A percentile compares a stretch with the other conserved stretches of the same genome.
Evolutionary conservation across 2,329 filamentous ascomycete species (phyloP).

Genomic region (Fusarium sp.): DNA sequence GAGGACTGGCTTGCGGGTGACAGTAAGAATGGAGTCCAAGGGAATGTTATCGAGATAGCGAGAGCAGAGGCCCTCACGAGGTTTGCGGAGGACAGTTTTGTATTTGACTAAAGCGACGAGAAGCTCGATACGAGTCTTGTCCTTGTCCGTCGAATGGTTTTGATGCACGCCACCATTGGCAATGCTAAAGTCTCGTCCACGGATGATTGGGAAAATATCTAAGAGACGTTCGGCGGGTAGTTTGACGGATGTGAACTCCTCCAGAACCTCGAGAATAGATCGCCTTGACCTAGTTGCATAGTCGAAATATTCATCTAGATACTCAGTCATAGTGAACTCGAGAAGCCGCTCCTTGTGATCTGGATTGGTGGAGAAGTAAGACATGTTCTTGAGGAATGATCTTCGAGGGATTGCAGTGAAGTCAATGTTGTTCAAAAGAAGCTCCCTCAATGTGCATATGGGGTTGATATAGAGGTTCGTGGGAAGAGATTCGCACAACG

Average conservation of each 20-base stretch:
- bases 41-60: conserved; percentile 79
- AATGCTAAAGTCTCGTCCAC: conserved; percentile 94
- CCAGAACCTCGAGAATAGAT: conserved; percentile 90
- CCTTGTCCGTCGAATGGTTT: conserved; percentile 40
- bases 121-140: conserved; percentile 71
- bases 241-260: conserved; percentile 87
- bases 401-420: conserved; percentile 90
- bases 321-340: conserved; percentile 84
- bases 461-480: conserved; percentile 53
- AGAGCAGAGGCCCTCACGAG: conserved; percentile 89
- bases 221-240: conserved; percentile 81
- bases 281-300: conserved; percentile 92
- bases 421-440: conserved; percentile 87
- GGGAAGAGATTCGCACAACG: conserved; percentile 48
- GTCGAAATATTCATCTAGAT: conserved; percentile 92
- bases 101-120: conserved; percentile 92
- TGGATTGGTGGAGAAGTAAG: conserved; percentile 77
- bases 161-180: conserved; percentile 73
- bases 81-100: conserved; percentile 84
- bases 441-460: conserved; percentile 73
- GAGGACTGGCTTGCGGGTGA: conserved; percentile 67
- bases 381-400: conserved; percentile 83
- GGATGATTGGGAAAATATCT: conserved; percentile 81
- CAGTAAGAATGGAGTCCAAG: conserved; percentile 66
- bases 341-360: conserved; percentile 83